These are phyloP conservation scores for Psilocybe cubensis DNA, from an alignment of 768 basidiomycete species.

Conservation along the genomic window DNA sequence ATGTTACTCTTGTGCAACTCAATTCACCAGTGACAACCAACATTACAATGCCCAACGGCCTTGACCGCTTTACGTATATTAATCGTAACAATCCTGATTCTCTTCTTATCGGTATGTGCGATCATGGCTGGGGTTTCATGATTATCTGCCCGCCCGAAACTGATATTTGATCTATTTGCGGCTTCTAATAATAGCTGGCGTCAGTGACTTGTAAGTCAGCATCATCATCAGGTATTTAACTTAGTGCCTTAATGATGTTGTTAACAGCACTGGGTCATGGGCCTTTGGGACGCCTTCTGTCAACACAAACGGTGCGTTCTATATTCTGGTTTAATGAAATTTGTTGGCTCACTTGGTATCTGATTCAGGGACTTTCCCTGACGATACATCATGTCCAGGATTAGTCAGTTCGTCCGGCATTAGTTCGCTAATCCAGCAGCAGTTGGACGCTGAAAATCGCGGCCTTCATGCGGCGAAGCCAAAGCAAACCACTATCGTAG, in stretches of 20 bases:
- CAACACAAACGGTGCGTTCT: slow-evolving; percentile 27
- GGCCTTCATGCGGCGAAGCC: background rate
- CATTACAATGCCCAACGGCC: slow-evolving; percentile 35
- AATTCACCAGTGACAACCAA: slow-evolving; percentile 41
- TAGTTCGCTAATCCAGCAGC: slow-evolving; percentile 5
- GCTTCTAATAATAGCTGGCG: slow-evolving; percentile 29
- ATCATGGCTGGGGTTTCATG: background rate
- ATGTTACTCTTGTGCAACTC: slow-evolving; percentile 37
- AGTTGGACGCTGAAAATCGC: slow-evolving; percentile 6
- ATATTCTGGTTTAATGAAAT: slow-evolving; percentile 18
- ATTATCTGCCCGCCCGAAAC: background rate
- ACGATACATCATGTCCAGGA: slow-evolving; percentile 35
- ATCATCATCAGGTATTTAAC: background rate
- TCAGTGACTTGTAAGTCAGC: slow-evolving; percentile 42
- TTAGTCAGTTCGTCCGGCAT: slow-evolving; percentile 30
- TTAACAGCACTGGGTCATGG: slow-evolving; percentile 39
- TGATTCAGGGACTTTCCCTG: slow-evolving; percentile 27
- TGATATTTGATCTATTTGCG: background rate
- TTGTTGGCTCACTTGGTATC: background rate
- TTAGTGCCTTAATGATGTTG: background rate
- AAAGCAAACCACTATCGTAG: slow-evolving; percentile 9
- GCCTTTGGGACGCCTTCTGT: slow-evolving; percentile 30
- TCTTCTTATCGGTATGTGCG: slow-evolving; percentile 40
- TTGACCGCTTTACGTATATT: slow-evolving; percentile 42
- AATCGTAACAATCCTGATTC: slow-evolving; percentile 38